Evolutionary conservation across 345 rosid species (phyloP).

Genomic region (Linum trigynum): DNA sequence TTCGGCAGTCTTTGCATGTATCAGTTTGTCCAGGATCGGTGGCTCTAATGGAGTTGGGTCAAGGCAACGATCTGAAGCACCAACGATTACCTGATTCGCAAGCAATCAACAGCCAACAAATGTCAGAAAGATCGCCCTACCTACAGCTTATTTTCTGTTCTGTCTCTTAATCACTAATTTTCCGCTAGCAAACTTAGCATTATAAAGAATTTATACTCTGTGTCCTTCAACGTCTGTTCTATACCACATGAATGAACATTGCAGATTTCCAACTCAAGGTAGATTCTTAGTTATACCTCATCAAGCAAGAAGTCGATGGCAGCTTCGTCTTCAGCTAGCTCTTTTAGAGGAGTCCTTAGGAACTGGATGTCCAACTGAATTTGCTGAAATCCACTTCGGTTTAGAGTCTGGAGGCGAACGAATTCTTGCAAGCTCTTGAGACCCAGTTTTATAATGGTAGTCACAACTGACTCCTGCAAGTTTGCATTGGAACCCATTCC

Average conservation of each 20-base stretch:
- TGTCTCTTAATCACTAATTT: too few relatives aligned
- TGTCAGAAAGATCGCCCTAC: too few relatives aligned
- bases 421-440: constrained; percentile 92
- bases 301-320: constrained; percentile 86
- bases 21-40: constrained; percentile 84
- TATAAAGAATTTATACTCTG: too few relatives aligned
- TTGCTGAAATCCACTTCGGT: constrained; percentile 96
- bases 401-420: constrained; percentile 85
- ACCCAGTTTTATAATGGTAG: constrained; percentile 64
- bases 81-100: constrained; percentile 69
- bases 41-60: constrained; percentile 89
- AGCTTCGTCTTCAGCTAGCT: constrained; percentile 74
- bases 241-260: too few relatives aligned
- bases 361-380: constrained; percentile 94
- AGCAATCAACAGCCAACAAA: too few relatives aligned
- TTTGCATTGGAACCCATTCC: constrained; percentile 10
- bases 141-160: too few relatives aligned
- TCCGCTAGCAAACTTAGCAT: too few relatives aligned
- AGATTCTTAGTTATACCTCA: constrained; percentile 40
- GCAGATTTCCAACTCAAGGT: too few relatives aligned
- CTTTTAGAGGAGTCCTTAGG: constrained; percentile 62
- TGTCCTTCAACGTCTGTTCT: too few relatives aligned
- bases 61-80: constrained; percentile 87
- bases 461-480: constrained; percentile 77
- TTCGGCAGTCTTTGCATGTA: constrained; percentile 76